Base-by-base conservation (phyloP, 2,329 filamentous ascomycete species). In the Hypoxylon sp. region DNA sequence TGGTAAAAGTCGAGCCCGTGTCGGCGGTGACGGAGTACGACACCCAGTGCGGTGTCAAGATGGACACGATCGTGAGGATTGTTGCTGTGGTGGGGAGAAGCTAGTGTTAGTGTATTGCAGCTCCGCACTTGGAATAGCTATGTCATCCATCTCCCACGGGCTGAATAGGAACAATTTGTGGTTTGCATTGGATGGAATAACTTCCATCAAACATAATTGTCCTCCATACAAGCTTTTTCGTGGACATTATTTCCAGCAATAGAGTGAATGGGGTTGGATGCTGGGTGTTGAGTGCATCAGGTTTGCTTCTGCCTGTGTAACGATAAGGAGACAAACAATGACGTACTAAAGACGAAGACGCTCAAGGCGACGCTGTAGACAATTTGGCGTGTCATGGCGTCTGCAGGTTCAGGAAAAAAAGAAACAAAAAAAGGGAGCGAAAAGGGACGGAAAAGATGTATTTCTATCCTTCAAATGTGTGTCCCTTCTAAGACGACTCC, bases 1-100 rank as follows among this genome's bases (percentile, higher is more conserved):
- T 87, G 71, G 82, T 82, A 71, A 85, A 83, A 37, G 78, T 82
- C 65, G 81, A 80, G 75, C 84, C 83, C 37, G 80, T 76, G 55
- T 83, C 80, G 17, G 83, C 83, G 6, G 83, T 83, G 46, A 88
- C 86, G 47, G 85, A 81, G 78, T 88, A 93, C 60, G 86, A 85
- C 55, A 94, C 82, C 92, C 93, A 96, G 79, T 88, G 83, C 15
- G 92, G 91, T 51, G 91, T 84, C 67, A 88, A 81, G 72, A 93
- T 91, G 60, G 91, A 87, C 44, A 88, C 84, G 58, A 94, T 83
- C 24, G 91, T 92, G 85, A 94, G 88, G 68, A 86, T 86, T 31
- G 90, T 92, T 63, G 91, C 92, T 93, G 77, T 56, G 53, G 42
- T 29, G 59, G 54, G 55, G 51, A 57, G 53, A 48, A 51, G 50